Conservation (phyloP, 2,329 filamentous ascomycete genomes). For the Phaeosphaeria sp. region DNA sequence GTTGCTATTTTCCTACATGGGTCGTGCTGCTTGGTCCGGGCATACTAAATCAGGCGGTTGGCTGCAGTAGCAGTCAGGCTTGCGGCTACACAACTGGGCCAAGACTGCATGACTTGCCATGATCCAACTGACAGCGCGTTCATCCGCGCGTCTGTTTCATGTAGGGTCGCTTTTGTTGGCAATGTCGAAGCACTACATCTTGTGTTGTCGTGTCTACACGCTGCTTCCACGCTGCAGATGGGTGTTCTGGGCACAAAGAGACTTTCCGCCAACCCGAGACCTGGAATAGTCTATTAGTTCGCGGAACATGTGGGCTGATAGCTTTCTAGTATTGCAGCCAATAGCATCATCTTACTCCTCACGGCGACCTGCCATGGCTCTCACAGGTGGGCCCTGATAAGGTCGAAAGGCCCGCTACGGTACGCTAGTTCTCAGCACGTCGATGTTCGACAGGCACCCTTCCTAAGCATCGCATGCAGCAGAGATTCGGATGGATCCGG, state of each 20-base stretch:
- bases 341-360: not conserved
- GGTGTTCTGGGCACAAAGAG: conserved; percentile 3
- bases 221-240: not conserved
- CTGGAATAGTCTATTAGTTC: conserved; percentile 6
- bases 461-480: conserved; percentile 36
- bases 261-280: conserved; percentile 2
- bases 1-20: conserved; percentile 14
- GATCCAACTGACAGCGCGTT: not conserved
- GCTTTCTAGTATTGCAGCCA: conserved; percentile 1
- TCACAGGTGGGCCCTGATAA: not conserved
- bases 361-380: conserved; percentile 4
- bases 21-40: conserved; percentile 17
- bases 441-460: conserved; percentile 14
- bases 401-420: conserved; percentile 27
- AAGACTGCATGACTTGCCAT: conserved; percentile 23
- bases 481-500: conserved; percentile 42
- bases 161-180: not conserved
- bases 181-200: conserved; percentile 1
- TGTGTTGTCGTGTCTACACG: conserved; percentile 7
- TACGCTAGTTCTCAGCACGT: conserved; percentile 17
- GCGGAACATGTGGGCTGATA: conserved; percentile 1
- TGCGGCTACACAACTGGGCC: conserved; percentile 22
- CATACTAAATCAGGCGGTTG: conserved; percentile 25
- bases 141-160: conserved; percentile 3
- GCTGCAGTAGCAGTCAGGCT: conserved; percentile 29